Evolutionary conservation across 371 early-diverging fungal genomes (phyloP).

Genomic region (Mucor saturninus): DNA sequence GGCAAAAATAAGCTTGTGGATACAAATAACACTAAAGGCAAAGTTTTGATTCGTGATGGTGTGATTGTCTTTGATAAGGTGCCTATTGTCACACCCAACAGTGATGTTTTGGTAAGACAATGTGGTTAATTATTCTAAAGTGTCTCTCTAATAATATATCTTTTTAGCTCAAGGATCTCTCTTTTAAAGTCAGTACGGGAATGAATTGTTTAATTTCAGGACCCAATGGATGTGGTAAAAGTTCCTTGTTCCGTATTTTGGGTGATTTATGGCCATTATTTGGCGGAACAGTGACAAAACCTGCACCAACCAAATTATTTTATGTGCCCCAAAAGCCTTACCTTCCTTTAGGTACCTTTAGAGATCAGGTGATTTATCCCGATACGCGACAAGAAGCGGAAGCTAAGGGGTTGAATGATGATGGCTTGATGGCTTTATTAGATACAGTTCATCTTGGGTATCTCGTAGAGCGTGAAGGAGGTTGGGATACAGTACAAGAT

Average conservation of each 20-base stretch:
- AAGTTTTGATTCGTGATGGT: conserved; percentile 63
- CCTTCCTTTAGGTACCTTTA: conserved; percentile 86
- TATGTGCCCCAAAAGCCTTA: conserved; percentile 97
- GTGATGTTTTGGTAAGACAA: conserved; percentile 77
- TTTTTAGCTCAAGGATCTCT: conserved; percentile 64
- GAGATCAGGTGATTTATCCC: conserved; percentile 91
- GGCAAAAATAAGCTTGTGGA: conserved; percentile 44
- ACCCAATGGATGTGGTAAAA: conserved; percentile 92
- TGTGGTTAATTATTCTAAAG: no score
- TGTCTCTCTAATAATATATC: no score
- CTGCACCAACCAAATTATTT: conserved; percentile 79
- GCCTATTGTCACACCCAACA: conserved; percentile 92
- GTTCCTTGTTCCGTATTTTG: conserved; percentile 92
- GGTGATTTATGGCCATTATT: conserved; percentile 91
- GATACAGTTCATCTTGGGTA: conserved; percentile 74
- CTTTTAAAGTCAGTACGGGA: conserved; percentile 83
- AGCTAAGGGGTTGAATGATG: conserved; percentile 62
- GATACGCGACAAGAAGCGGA: conserved; percentile 64
- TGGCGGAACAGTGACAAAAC: conserved; percentile 84
- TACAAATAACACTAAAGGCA: conserved; percentile 62
- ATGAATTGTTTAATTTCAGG: conserved; percentile 90
- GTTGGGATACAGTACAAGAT: conserved; percentile 83
- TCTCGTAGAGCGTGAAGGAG: conserved; percentile 82
- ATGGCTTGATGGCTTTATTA: conserved; percentile 66
- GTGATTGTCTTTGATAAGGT: conserved; percentile 87